Evolutionary conservation across 2,329 filamentous ascomycete genomes (phyloP).

Genomic region (Beauveria scarabaeidicola): DNA sequence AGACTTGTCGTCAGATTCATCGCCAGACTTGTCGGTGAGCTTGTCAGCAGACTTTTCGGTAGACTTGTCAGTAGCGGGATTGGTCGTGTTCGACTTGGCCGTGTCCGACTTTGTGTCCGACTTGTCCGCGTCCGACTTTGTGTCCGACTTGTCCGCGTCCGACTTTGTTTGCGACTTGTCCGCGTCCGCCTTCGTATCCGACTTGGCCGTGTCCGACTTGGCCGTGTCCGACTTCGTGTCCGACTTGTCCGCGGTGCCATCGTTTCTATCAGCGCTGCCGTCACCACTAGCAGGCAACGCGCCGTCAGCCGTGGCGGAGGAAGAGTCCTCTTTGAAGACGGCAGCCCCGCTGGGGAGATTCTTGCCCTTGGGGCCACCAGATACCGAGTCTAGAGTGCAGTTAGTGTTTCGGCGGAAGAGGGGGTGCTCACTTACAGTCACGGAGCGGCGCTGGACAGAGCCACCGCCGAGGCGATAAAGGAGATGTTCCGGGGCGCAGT

Average conservation of each 20-base stretch:
- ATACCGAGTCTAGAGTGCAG: constrained; percentile 18
- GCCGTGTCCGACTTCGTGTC: not conserved
- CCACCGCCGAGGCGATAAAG: constrained; percentile 13
- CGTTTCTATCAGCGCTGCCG: not conserved
- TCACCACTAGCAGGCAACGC: not conserved
- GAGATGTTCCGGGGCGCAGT: constrained; percentile 12
- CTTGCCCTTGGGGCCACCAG: not conserved
- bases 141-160: too few species aligned
- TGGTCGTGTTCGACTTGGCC: not conserved
- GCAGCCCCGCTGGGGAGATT: not conserved
- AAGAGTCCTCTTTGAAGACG: not conserved
- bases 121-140: too few species aligned
- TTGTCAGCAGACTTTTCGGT: too few species aligned
- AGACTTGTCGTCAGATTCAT: not conserved
- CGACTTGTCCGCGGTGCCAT: not conserved
- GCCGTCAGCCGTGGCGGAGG: not conserved
- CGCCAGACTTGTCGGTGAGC: too few species aligned
- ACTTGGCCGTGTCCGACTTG: not conserved
- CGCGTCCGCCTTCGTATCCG: not conserved
- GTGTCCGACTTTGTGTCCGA: too few species aligned
- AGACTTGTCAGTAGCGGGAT: not conserved
- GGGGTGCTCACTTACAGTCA: constrained; percentile 19
- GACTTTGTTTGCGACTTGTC: not conserved
- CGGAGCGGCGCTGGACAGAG: constrained; percentile 9
- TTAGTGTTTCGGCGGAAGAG: constrained; percentile 19